phyloP scores from a whole-genome alignment of 1,139 yeast genomes.

The Pichia inconspicua region DNA sequence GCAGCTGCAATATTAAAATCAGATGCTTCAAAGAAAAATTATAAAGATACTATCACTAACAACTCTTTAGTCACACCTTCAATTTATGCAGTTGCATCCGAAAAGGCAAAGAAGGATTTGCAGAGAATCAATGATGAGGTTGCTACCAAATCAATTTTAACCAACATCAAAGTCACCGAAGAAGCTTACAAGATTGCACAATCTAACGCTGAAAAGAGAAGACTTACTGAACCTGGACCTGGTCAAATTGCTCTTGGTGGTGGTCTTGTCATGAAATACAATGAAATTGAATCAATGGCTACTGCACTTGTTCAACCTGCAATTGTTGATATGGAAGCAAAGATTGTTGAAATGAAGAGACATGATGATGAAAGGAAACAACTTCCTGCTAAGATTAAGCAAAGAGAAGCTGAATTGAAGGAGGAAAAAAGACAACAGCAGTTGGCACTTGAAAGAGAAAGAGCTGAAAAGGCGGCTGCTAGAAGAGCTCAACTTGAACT shows the following conservation, averaged over 20 bases:
- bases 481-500: slow-evolving; percentile 34
- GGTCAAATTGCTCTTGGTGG: slow-evolving; percentile 53
- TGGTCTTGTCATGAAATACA: slow-evolving; percentile 69
- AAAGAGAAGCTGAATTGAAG: slow-evolving; percentile 42
- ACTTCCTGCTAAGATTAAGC: slow-evolving; percentile 22
- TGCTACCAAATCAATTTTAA: slow-evolving; percentile 31
- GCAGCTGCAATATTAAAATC: slow-evolving; percentile 29
- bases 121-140: slow-evolving; percentile 32
- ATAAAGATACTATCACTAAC: slow-evolving; percentile 24
- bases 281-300: slow-evolving; percentile 80
- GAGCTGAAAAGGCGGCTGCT: slow-evolving; percentile 34
- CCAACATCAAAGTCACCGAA: slow-evolving; percentile 25
- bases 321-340: slow-evolving; percentile 61
- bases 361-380: slow-evolving; percentile 9
- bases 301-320: slow-evolving; percentile 76
- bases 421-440: slow-evolving; percentile 39
- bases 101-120: slow-evolving; percentile 49
- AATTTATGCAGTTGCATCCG: slow-evolving; percentile 55
- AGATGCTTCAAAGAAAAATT: slow-evolving; percentile 14
- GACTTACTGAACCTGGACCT: slow-evolving; percentile 37
- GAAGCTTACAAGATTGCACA: slow-evolving; percentile 51
- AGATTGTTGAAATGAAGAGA: slow-evolving; percentile 40
- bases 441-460: slow-evolving; percentile 37
- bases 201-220: slow-evolving; percentile 50
- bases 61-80: slow-evolving; percentile 43